phyloP scores from a whole-genome alignment of 1,139 yeast genomes.

The Saccharomyces pastorianus region DNA sequence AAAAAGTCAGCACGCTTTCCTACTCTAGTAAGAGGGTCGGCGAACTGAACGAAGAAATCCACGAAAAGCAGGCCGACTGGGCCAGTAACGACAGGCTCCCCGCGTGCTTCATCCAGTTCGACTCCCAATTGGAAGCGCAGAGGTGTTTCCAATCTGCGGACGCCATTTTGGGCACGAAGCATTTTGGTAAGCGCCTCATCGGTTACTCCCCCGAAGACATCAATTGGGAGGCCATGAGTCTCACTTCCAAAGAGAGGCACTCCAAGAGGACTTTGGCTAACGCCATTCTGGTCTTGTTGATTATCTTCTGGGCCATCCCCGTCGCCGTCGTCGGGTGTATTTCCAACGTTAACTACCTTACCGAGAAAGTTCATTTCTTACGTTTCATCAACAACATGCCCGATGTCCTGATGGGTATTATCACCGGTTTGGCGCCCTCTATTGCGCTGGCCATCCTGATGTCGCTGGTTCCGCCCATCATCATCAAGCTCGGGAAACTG shows the following conservation, averaged over 20 bases:
- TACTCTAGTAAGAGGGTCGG: conserved; percentile 50
- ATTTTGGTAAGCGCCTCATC: conserved; percentile 39
- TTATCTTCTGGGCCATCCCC: conserved; percentile 79
- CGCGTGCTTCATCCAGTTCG: conserved; percentile 63
- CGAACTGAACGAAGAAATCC: conserved; percentile 48
- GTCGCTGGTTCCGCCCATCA: conserved; percentile 71
- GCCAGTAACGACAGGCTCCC: conserved; percentile 36
- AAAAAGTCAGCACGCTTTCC: conserved; percentile 55
- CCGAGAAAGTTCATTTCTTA: conserved; percentile 52
- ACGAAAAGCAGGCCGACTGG: conserved; percentile 40
- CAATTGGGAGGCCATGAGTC: conserved; percentile 55
- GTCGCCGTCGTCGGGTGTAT: conserved; percentile 80
- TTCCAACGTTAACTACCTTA: conserved; percentile 62
- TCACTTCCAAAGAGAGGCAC: conserved; percentile 51
- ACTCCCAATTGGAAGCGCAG: conserved; percentile 63
- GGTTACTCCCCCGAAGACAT: conserved; percentile 60
- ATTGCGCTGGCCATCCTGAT: conserved; percentile 58
- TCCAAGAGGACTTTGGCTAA: conserved; percentile 45
- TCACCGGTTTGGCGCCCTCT: conserved; percentile 73
- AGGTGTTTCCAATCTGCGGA: conserved; percentile 56
- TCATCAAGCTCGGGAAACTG: conserved; percentile 59
- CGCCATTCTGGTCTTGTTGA: conserved; percentile 45
- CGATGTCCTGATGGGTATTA: conserved; percentile 45
- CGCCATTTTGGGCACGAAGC: conserved; percentile 33
- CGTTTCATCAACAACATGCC: conserved; percentile 61